Evolutionary conservation across 2,329 filamentous ascomycete genomes (phyloP).

Genomic region (Elsinoe australis): DNA sequence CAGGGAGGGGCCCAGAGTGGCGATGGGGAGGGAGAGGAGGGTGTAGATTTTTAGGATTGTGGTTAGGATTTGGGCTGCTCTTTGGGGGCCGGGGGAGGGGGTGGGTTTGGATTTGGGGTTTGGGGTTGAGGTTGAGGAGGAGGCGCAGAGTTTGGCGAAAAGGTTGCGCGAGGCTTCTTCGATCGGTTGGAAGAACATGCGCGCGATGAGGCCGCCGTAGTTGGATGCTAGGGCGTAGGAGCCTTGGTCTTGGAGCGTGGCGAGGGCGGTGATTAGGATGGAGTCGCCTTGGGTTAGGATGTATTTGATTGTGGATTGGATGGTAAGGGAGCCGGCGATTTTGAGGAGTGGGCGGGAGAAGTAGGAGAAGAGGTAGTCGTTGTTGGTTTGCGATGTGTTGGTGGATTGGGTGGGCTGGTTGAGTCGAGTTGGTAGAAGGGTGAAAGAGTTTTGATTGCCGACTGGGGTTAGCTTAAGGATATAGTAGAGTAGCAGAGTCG

Average conservation of each 20-base stretch:
- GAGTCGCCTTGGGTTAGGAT: slow-evolving; percentile 91
- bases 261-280: slow-evolving; percentile 71
- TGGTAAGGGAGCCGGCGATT: slow-evolving; percentile 72
- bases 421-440: slow-evolving; percentile 51
- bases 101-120: slow-evolving; percentile 5
- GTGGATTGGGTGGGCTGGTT: slow-evolving; percentile 3
- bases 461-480: slow-evolving; percentile 51
- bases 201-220: slow-evolving; percentile 77
- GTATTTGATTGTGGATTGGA: slow-evolving; percentile 87
- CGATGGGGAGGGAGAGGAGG: slow-evolving; percentile 61
- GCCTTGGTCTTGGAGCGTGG: slow-evolving; percentile 73
- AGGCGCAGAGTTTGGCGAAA: slow-evolving; percentile 70
- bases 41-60: slow-evolving; percentile 65
- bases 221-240: slow-evolving; percentile 91
- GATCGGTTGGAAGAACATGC: slow-evolving; percentile 86
- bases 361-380: slow-evolving; percentile 47
- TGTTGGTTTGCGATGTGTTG: slow-evolving; percentile 27
- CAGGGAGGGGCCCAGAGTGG: slow-evolving; percentile 65
- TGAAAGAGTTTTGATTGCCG: slow-evolving; percentile 56
- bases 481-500: slow-evolving; percentile 64
- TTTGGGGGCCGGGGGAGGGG: slow-evolving; percentile 33
- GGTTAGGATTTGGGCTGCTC: slow-evolving; percentile 44
- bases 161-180: slow-evolving; percentile 89
- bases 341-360: slow-evolving; percentile 65
- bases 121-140: slow-evolving; percentile 19